Conservation (phyloP, 2,329 filamentous ascomycete genomes). For the Penicillium digitatum region DNA sequence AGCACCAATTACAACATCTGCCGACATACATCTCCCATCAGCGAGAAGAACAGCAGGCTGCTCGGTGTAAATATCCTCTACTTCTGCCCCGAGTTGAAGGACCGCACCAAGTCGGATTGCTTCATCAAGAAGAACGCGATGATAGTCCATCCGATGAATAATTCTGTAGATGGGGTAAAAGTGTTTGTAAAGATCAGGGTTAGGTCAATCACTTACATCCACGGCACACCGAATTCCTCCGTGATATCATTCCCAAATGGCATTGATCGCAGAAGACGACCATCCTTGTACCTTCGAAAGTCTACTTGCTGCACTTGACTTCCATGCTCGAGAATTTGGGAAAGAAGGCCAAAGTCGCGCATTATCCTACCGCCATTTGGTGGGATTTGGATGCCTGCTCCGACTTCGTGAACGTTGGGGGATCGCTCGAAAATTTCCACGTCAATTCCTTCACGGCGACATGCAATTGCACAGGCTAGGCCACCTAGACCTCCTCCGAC, state of each 20-base stretch:
- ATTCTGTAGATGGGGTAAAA: conserved; percentile 10
- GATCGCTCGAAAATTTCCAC: conserved; percentile 24
- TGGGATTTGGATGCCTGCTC: conserved; percentile 30
- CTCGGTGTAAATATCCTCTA: conserved; percentile 7
- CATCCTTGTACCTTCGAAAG: conserved; percentile 21
- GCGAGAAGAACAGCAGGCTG: conserved; percentile 5
- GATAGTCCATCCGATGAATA: conserved; percentile 21
- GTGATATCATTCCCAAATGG: conserved; percentile 20
- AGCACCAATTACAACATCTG: conserved; percentile 19
- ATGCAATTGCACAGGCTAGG: conserved; percentile 25
- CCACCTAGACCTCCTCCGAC: conserved; percentile 23
- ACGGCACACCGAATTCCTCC: conserved; percentile 22
- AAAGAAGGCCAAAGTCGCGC: conserved; percentile 14
- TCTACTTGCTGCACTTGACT: conserved; percentile 12
- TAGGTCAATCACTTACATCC: conserved; percentile 18
- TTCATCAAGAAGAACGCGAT: conserved; percentile 16
- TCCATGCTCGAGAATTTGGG: conserved; percentile 9
- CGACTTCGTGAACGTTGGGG: conserved; percentile 17
- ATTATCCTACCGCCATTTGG: conserved; percentile 25
- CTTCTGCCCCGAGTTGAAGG: conserved; percentile 6
- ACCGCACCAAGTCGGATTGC: conserved; percentile 12
- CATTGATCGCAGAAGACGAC: conserved; percentile 18
- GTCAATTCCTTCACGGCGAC: conserved; percentile 16
- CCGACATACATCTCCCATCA: conserved; percentile 4
- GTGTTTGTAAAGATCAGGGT: not conserved